Evolutionary conservation across 2,329 filamentous ascomycete species (phyloP), one percentile per base, ranked within the genome.

Genomic region (Nemania abortiva): DNA sequence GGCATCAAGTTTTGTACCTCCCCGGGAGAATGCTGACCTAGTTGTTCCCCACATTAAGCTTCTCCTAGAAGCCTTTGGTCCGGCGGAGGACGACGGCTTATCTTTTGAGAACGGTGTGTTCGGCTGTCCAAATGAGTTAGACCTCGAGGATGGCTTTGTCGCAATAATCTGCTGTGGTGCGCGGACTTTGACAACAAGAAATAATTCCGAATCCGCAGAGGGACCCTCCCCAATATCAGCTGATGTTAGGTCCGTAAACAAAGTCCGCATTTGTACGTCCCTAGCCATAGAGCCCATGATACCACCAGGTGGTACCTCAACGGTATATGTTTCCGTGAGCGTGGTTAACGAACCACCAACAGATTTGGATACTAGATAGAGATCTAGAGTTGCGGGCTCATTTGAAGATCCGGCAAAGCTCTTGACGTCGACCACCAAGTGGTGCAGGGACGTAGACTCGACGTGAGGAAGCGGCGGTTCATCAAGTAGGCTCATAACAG

Each of bases 401-500:
- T 89, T 88, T 0, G 92, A 90, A 39, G 91, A 89, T 15, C 93
- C 93, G 0, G 91, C 90, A 70, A 98, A 91, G 9, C 91, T 91
- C 76, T 92, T 95, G 69, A 98, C 87, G 74, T 97, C 94, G 34
- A 98, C 87, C 67, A 97, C 85, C 5, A 97, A 81, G 74, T 98
- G 91, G 77, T 97, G 92, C 62, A 97, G 83, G 42, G 92, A 86
- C 0, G 89, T 90, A 58, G 91, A 86, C 74, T 94, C 94, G 18
- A 88, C 81, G 10, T 88, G 84, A 3, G 88, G 85, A 22, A 88
- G 87, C 0, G 94, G 95, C n/a, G 91, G 89, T 74, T 93, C 91
- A 66, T 97, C 91, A 54, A 99, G 85, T 75, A 98, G 87, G 80
- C 94, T 97, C 96, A 99, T 99, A 77, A 95, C 89, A 4, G 96